These are phyloP conservation scores for Calonectria pseudoturangicola DNA, from an alignment of 2,329 filamentous ascomycete genomes.

Conservation along the genomic window DNA sequence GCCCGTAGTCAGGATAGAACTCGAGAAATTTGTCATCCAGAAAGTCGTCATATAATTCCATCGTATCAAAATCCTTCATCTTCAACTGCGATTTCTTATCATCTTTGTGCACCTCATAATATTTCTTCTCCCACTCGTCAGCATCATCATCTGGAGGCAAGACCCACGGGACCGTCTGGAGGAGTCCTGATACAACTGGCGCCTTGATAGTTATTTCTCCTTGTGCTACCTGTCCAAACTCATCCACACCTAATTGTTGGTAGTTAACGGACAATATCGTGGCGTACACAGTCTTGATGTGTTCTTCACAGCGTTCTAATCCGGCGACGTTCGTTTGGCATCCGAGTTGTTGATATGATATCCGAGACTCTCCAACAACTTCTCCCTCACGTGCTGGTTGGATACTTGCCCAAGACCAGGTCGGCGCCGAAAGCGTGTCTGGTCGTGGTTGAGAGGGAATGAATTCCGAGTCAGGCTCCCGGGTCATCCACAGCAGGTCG, in stretches of 20 bases:
- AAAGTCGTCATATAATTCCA: not conserved
- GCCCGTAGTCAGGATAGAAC: not conserved
- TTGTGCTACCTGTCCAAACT: not conserved
- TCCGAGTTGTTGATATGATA: not conserved
- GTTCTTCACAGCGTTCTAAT: not conserved
- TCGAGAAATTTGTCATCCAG: not conserved
- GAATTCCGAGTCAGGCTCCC: not conserved
- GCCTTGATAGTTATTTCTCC: not conserved
- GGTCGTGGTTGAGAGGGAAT: not conserved
- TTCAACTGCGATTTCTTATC: not conserved
- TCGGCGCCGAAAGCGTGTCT: not conserved
- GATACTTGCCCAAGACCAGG: constrained; percentile 8
- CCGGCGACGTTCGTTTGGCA: not conserved
- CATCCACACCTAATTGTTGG: not conserved
- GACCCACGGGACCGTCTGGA: not conserved
- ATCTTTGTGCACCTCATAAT: not conserved
- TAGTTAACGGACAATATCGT: not conserved
- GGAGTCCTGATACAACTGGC: not conserved
- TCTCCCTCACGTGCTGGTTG: not conserved
- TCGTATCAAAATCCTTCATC: constrained; percentile 8
- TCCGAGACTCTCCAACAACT: not conserved
- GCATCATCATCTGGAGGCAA: not conserved
- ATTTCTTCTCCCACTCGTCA: not conserved
- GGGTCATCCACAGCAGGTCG: not conserved
- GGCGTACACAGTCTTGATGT: not conserved